These are phyloP conservation scores for Volvariella surrecta DNA, from an alignment of 1,284 basidiomycete species.

Conservation along the genomic window DNA sequence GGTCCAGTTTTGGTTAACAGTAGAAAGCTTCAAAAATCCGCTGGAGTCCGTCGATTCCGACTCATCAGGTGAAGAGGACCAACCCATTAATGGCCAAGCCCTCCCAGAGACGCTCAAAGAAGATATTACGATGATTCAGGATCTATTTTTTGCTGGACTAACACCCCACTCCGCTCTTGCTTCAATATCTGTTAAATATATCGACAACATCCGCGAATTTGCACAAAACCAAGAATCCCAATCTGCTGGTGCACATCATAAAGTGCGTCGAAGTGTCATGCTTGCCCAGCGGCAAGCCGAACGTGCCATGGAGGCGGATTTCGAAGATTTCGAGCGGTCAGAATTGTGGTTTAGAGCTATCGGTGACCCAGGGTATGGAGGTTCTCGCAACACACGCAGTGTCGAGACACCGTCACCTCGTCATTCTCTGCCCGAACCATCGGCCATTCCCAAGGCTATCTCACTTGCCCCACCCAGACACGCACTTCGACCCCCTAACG, in stretches of 20 bases:
- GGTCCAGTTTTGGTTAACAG: constrained; percentile 95
- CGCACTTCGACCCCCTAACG: constrained; percentile 29
- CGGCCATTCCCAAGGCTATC: constrained; percentile 14
- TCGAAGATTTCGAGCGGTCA: constrained; percentile 78
- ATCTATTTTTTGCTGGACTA: constrained; percentile 72
- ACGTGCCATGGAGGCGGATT: constrained; percentile 86
- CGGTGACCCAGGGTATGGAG: constrained; percentile 53
- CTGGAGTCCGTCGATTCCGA: constrained; percentile 76
- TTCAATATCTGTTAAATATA: constrained; percentile 60
- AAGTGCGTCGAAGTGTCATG: constrained; percentile 72
- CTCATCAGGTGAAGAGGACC: constrained; percentile 59
- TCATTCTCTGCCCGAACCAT: constrained; percentile 3
- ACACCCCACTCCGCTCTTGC: constrained; percentile 51
- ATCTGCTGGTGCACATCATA: constrained; percentile 42
- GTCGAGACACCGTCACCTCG: constrained; percentile 15
- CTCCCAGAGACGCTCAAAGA: constrained; percentile 63
- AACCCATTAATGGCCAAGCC: constrained; percentile 50
- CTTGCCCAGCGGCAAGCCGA: constrained; percentile 82
- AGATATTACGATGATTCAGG: constrained; percentile 82
- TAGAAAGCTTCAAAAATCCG: constrained; percentile 96
- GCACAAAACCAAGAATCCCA: constrained; percentile 38
- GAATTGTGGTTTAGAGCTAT: constrained; percentile 88
- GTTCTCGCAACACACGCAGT: constrained; percentile 17
- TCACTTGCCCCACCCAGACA: constrained; percentile 13
- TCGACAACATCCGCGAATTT: constrained; percentile 65